Evolutionary conservation across 2,329 filamentous ascomycete genomes (phyloP), one percentile per base, ranked within the genome.

Genomic region (Epichloe gansuensis): DNA sequence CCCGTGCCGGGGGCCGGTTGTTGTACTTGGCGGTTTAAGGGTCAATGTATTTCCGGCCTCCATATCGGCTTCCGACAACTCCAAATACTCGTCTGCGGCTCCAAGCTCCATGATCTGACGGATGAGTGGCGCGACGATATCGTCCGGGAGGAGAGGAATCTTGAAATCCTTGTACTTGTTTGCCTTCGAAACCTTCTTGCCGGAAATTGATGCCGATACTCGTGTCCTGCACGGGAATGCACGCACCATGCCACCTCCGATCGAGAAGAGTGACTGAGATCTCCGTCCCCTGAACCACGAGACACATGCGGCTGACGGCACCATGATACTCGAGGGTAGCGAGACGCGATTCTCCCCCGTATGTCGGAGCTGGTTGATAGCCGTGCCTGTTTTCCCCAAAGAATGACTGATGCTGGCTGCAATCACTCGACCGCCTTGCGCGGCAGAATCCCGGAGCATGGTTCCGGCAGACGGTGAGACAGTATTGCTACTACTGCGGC

Each of bases 291-390:
- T 77, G 45, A 86, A 71, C 80, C 86, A 86, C 1, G 75, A 71
- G 3, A 86, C 77, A 59, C 83, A 87, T 3, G 76, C 73, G 7
- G 76, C 71, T 2, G 75, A 75, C 2, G 81, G 78, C 13, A 73
- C 69, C 27, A 66, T 65, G n/a, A 73, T 64, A 46, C 77, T 75
- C 11, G 71, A 68, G 11, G 85, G 85, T 34, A 89, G 71, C 45
- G 84, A 78, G 42, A 89, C 77, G 56, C 87, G 80, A 65, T 87
- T 89, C 63, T 89, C 85, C 11, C 82, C 82, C 0, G 80, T 85
- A 59, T 89, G 85, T 46, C 85, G 81, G 53, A 89, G 76, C 57
- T 85, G 80, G 58, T 75, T 84, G 64, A 85, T 81, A 43, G 77
- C 78, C 13, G 76, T 81, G 52, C 82, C 84, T n/a, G 84, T 85